These are phyloP conservation scores for Trichoderma sp. DNA, from an alignment of 2,329 filamentous ascomycete genomes.

Conservation along the genomic window DNA sequence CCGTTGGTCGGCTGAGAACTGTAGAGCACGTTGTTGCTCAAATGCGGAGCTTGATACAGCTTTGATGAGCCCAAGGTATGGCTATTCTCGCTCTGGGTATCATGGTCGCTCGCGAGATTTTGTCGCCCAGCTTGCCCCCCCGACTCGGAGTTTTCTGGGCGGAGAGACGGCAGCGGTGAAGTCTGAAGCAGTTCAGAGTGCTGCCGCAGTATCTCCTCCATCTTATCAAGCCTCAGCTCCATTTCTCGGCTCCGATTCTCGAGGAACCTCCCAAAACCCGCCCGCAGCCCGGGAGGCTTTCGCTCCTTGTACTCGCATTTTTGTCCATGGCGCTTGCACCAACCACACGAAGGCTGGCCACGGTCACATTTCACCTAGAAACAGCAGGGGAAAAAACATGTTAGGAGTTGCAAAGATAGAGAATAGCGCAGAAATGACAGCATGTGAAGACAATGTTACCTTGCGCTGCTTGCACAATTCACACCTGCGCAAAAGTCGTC, in stretches of 20 bases:
- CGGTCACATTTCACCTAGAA: constrained; percentile 75
- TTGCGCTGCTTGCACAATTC: constrained; percentile 82
- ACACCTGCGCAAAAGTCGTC: constrained; percentile 52
- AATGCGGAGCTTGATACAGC: constrained; percentile 53
- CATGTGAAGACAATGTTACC: constrained; percentile 47
- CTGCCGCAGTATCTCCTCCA: constrained; percentile 65
- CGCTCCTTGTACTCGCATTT: constrained; percentile 68
- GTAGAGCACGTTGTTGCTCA: constrained; percentile 53
- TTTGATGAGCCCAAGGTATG: constrained; percentile 54
- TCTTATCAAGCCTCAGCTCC: constrained; percentile 53
- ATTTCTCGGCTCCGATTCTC: constrained; percentile 57
- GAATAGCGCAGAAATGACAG: neutral
- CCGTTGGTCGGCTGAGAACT: constrained; percentile 4
- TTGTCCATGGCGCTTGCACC: constrained; percentile 65
- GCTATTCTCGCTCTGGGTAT: constrained; percentile 53
- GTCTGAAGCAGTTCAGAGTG: constrained; percentile 68
- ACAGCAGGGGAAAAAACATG: neutral
- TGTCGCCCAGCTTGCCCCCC: constrained; percentile 53
- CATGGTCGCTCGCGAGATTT: constrained; percentile 57
- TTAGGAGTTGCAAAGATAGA: constrained; percentile 21
- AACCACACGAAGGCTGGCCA: constrained; percentile 70
- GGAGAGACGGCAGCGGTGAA: constrained; percentile 44
- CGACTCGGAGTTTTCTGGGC: constrained; percentile 38
- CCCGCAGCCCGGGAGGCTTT: constrained; percentile 66
- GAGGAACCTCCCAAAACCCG: constrained; percentile 71